Percentiles rank a stretch among this genome's conserved stretches.
Evolutionary conservation across 352 stramenopile species (phyloP).

Genomic region (Globisporangium emineosum): DNA sequence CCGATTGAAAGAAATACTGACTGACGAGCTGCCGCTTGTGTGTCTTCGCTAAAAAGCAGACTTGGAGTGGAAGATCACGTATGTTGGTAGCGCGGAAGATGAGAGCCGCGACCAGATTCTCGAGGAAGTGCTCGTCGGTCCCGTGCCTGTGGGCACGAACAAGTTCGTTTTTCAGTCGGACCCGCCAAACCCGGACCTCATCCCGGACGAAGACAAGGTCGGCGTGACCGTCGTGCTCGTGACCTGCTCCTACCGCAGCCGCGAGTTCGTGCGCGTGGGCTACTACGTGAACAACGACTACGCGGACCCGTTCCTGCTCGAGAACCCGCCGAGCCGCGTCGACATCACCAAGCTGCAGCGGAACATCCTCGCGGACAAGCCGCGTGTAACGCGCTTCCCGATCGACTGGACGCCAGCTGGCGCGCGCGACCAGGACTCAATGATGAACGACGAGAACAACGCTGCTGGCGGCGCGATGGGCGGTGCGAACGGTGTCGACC

Average conservation of each 20-base stretch:
- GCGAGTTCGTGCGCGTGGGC: constrained; percentile 95
- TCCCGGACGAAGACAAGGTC: constrained; percentile 96
- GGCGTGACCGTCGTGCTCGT: constrained; percentile 98
- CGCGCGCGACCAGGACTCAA: constrained; percentile 40
- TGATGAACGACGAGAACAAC: constrained; percentile 38
- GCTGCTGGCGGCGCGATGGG: constrained; percentile 13
- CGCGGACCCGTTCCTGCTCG: constrained; percentile 82
- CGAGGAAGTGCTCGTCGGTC: constrained; percentile 98
- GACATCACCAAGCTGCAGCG: constrained; percentile 93
- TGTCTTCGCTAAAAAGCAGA: constrained; percentile 61
- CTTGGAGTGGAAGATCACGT: constrained; percentile 99
- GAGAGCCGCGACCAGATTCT: constrained; percentile 95
- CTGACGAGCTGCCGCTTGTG: constrained; percentile 6
- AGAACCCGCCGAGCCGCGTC: constrained; percentile 76
- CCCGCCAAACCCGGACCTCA: constrained; percentile 88
- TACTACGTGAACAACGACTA: constrained; percentile 99
- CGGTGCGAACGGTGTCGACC: constrained; percentile 24
- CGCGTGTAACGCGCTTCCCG: constrained; percentile 92
- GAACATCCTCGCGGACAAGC: constrained; percentile 97
- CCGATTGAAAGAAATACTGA: not conserved
- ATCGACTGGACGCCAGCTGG: constrained; percentile 93
- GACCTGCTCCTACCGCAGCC: constrained; percentile 96
- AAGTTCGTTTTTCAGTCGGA: constrained; percentile 98
- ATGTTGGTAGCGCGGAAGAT: constrained; percentile 97
- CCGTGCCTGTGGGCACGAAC: constrained; percentile 97